phyloP scores from a whole-genome alignment of 306 rosid species.

The Quillaja saponaria region DNA sequence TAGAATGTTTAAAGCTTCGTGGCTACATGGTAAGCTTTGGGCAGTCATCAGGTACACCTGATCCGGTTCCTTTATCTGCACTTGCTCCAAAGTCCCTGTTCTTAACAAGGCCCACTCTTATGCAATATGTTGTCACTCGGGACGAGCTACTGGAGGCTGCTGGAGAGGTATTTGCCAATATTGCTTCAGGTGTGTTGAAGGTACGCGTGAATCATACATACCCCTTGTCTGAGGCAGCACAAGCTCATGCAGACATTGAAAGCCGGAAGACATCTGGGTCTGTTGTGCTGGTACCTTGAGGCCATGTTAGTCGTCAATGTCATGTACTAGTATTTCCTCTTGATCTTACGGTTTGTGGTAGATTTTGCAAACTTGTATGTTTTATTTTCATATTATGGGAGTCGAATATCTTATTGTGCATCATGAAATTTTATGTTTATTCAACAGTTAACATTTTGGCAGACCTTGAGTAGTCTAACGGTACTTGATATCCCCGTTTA shows the following conservation, averaged over 20 bases:
- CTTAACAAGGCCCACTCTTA: constrained; percentile 75
- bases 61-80: constrained; percentile 77
- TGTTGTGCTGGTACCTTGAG: constrained; percentile 70
- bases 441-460: too few species aligned
- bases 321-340: too few species aligned
- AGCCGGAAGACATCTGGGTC: constrained; percentile 79
- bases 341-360: too few species aligned
- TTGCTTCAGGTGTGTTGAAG: constrained; percentile 56
- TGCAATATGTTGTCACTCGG: constrained; percentile 57
- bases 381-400: too few species aligned
- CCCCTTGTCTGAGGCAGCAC: constrained; percentile 72
- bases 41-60: constrained; percentile 84
- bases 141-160: constrained; percentile 73
- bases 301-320: too few species aligned
- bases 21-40: constrained; percentile 90
- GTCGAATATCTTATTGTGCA: too few species aligned
- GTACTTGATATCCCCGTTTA: too few species aligned
- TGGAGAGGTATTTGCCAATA: constrained; percentile 65
- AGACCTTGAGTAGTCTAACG: too few species aligned
- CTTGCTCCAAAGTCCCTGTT: constrained; percentile 66
- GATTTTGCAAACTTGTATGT: too few species aligned
- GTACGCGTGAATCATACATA: constrained; percentile 82
- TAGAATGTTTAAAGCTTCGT: constrained; percentile 65
- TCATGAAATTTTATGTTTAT: too few species aligned
- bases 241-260: constrained; percentile 82